phyloP scores from a whole-genome alignment of 129 eudicot genomes.

The Escallonia rubra region DNA sequence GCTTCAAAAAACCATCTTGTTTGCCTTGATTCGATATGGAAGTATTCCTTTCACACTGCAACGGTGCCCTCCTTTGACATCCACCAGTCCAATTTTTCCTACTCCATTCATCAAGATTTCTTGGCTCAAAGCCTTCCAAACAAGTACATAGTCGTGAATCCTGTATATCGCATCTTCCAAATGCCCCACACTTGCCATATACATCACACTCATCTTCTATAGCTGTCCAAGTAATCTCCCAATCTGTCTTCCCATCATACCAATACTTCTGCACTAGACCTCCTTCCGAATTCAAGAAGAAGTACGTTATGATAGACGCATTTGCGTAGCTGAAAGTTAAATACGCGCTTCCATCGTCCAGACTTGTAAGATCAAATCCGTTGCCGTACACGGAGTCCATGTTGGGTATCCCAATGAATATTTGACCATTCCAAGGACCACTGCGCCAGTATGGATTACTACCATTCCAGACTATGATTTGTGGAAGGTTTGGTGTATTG shows the following conservation, averaged over 20 bases:
- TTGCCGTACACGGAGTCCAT: conserved; percentile 16
- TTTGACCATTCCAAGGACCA: conserved; percentile 36
- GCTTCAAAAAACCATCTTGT: conserved; percentile 23
- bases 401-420: conserved; percentile 23
- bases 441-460: conserved; percentile 13
- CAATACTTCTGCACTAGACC: conserved; percentile 3
- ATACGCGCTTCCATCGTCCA: background rate
- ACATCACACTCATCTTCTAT: conserved; percentile 9
- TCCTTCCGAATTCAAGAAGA: conserved; percentile 11
- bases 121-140: conserved; percentile 21
- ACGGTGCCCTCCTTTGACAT: conserved; percentile 11
- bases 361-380: conserved; percentile 13
- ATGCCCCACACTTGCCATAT: conserved; percentile 17
- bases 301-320: background rate
- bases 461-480: conserved; percentile 18
- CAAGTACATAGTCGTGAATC: conserved; percentile 14
- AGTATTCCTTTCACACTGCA: conserved; percentile 7
- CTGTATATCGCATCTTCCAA: conserved; percentile 5
- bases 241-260: conserved; percentile 9
- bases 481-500: conserved; percentile 2
- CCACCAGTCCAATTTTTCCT: conserved; percentile 22
- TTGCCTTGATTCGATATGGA: background rate
- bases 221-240: conserved; percentile 12
- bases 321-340: background rate
- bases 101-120: conserved; percentile 12